Evolutionary conservation across 495 filamentous ascomycete species (phyloP).

Genomic region (Podospora pseudoanserina): DNA sequence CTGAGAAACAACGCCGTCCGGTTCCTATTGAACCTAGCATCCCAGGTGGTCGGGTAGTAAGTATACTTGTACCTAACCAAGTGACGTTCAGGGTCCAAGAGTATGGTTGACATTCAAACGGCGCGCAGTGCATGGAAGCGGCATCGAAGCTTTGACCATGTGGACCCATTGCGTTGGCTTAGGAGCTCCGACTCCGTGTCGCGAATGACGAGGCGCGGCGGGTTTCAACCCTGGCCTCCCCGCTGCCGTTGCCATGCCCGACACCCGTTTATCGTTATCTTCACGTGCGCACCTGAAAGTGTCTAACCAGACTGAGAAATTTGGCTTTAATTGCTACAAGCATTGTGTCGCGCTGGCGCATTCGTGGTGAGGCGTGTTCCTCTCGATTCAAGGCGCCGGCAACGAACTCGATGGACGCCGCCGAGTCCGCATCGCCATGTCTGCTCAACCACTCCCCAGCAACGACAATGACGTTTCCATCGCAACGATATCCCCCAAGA

Average conservation of each 20-base stretch:
- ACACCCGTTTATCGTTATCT: neutral
- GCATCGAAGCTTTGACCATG: neutral
- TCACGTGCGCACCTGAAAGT: neutral
- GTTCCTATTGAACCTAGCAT: too few relatives aligned
- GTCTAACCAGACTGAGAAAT: constrained; percentile 4
- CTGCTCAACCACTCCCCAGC: constrained; percentile 23
- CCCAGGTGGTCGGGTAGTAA: too few relatives aligned
- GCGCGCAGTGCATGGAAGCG: neutral
- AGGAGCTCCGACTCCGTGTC: neutral
- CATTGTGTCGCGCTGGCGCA: constrained; percentile 2
- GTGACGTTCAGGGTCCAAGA: neutral
- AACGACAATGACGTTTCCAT: constrained; percentile 18
- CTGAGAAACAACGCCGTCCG: too few relatives aligned
- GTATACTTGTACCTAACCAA: neutral
- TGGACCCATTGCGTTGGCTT: neutral
- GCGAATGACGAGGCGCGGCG: neutral
- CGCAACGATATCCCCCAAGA: neutral
- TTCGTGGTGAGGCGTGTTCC: constrained; percentile 6
- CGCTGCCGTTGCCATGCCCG: neutral
- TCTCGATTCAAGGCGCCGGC: neutral
- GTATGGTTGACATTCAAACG: neutral
- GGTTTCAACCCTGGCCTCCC: neutral
- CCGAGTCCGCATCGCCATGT: constrained; percentile 28
- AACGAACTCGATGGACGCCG: constrained; percentile 9
- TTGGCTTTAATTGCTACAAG: constrained; percentile 6